Base-by-base conservation (phyloP, 2,329 filamentous ascomycete genomes). In the Penicillium hesseltinei region DNA sequence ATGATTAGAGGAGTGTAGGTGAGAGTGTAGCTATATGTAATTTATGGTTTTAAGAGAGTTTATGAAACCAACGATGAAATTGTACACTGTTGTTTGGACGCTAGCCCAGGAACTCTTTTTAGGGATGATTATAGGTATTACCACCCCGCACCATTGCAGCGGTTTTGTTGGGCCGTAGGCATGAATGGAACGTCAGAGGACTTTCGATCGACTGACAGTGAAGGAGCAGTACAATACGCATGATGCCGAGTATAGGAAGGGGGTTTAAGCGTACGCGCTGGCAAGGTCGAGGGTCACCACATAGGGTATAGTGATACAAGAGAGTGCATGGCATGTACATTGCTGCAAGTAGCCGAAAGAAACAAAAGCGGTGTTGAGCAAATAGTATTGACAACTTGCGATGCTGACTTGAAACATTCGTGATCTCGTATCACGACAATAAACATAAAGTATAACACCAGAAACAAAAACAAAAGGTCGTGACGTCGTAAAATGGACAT, bases 401-500 rank as follows among this genome's bases (percentile, higher is more conserved):
- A 23, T 39, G 19, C 7, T 31, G 21, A 9, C 27, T 51, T 29
- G 21, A 29, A 42, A 49, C 35, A 35, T 42, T 49, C 36, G 27
- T 36, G 36, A 23, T 47, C 25, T 15, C 25, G 10, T 23, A 9
- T 15, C 33, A 50, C 47, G n/a, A 45, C 25, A 49, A 53, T 48
- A 17, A 53, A 53, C 42, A 31, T 50, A 40, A 51, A 46, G 38
- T 25, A 49, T 43, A 25, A 29, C 38, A 44, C 23, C 39, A 23
- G 29, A 51, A 21, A 47, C 25, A 49, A 50, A 51, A 61, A 36
- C 39, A 58, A 54, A 52, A 59, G 51, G 58, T 69, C 69, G 60
- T 72, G 43, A 63, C 56, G 54, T 71, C 69, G 53, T 71, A 50
- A 64, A 23, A 39, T 25, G 45, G 45, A 51, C 17, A 23, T 48